These are phyloP conservation scores for Paecilomyces niveus DNA, from an alignment of 2,329 filamentous ascomycete species.

Conservation along the genomic window DNA sequence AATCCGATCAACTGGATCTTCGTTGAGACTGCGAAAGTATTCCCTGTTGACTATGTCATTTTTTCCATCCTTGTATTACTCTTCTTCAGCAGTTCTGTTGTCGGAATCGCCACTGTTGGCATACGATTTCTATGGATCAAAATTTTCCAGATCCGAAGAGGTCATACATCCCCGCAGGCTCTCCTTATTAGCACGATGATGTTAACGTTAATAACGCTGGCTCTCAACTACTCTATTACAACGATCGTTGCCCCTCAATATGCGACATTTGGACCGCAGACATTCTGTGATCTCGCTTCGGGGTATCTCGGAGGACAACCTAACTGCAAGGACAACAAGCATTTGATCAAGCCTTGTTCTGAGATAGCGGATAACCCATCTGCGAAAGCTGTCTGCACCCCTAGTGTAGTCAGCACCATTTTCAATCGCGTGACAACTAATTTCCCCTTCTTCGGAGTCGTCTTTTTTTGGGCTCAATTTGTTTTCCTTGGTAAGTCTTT, in stretches of 20 bases:
- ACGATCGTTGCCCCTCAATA: slow-evolving; percentile 97
- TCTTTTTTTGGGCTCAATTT: slow-evolving; percentile 97
- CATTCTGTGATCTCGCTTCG: slow-evolving; percentile 73
- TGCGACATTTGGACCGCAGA: slow-evolving; percentile 87
- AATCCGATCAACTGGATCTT: slow-evolving; percentile 92
- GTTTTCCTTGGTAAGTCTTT: slow-evolving; percentile 61
- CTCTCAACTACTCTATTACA: slow-evolving; percentile 84
- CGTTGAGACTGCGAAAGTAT: slow-evolving; percentile 70
- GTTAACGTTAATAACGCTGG: slow-evolving; percentile 80
- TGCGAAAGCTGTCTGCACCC: slow-evolving; percentile 79
- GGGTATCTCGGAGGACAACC: slow-evolving; percentile 58
- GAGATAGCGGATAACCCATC: slow-evolving; percentile 64
- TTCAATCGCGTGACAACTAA: slow-evolving; percentile 87
- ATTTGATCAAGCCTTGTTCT: slow-evolving; percentile 73
- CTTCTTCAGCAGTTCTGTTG: slow-evolving; percentile 81
- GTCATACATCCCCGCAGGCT: slow-evolving; percentile 84
- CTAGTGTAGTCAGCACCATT: slow-evolving; percentile 84
- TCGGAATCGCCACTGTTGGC: slow-evolving; percentile 77
- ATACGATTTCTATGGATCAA: slow-evolving; percentile 95
- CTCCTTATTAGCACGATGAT: slow-evolving; percentile 85
- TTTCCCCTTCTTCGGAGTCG: slow-evolving; percentile 86
- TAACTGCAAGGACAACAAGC: slow-evolving; percentile 61
- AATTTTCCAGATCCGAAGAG: slow-evolving; percentile 84
- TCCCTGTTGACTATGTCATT: slow-evolving; percentile 86
- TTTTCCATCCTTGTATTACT: slow-evolving; percentile 79